These are phyloP conservation scores for Talaromyces ruber DNA, from an alignment of 495 filamentous ascomycete genomes.

Conservation along the genomic window DNA sequence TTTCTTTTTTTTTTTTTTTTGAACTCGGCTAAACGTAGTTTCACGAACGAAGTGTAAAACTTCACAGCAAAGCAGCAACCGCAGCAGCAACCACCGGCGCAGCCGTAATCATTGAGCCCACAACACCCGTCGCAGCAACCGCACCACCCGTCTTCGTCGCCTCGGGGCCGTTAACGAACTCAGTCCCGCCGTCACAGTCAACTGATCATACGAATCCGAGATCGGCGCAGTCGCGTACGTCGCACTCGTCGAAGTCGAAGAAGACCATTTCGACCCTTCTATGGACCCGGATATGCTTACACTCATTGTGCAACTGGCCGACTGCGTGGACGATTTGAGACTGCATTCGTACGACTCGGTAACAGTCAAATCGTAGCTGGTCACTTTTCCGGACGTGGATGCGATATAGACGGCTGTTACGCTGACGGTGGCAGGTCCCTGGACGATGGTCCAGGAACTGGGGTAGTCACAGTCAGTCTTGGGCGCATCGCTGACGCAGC, in stretches of 20 bases:
- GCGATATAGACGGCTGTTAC: slow-evolving; percentile 11
- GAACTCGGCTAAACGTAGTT: too few species aligned
- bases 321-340: slow-evolving; percentile 11
- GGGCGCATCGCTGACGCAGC: slow-evolving; percentile 13
- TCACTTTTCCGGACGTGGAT: background rate
- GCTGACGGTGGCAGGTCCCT: slow-evolving; percentile 13
- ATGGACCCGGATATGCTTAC: background rate
- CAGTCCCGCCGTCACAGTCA: slow-evolving; percentile 16
- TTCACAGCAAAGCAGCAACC: slow-evolving; percentile 8
- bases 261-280: background rate
- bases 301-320: slow-evolving; percentile 16
- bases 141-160: slow-evolving; percentile 9
- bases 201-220: slow-evolving; percentile 7
- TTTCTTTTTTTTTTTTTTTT: too few species aligned
- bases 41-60: background rate
- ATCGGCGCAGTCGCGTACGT: background rate
- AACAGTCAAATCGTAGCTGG: slow-evolving; percentile 9
- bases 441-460: slow-evolving; percentile 17
- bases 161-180: slow-evolving; percentile 7
- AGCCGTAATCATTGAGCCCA: slow-evolving; percentile 13
- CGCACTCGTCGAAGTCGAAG: background rate
- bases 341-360: slow-evolving; percentile 12
- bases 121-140: slow-evolving; percentile 6
- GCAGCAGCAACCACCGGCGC: slow-evolving; percentile 16
- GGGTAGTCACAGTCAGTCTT: slow-evolving; percentile 12